These are phyloP conservation scores for Botrytis tulipae DNA, from an alignment of 2,329 filamentous ascomycete genomes.

Conservation along the genomic window DNA sequence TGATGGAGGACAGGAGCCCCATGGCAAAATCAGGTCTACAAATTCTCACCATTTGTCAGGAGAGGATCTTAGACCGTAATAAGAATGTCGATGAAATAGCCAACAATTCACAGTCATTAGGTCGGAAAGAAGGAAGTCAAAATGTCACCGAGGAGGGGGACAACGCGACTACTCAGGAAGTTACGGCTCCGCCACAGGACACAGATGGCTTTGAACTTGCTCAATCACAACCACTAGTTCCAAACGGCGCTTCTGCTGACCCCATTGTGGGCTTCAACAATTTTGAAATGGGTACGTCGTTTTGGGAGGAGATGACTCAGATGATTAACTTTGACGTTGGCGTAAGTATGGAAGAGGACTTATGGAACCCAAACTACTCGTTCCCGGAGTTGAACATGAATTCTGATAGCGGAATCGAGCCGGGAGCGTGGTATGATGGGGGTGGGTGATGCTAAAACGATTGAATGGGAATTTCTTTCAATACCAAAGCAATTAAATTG, in stretches of 20 bases:
- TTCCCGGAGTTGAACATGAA: not conserved
- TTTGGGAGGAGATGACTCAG: slow-evolving; percentile 13
- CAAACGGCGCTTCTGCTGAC: not conserved
- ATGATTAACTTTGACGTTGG: slow-evolving; percentile 14
- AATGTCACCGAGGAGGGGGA: not conserved
- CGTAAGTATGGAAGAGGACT: not conserved
- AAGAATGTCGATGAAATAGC: not conserved
- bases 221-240: not conserved
- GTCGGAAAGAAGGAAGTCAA: too few relatives aligned
- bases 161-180: not conserved
- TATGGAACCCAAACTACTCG: not conserved
- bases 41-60: slow-evolving; percentile 8
- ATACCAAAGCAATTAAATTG: not conserved
- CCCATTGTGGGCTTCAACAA: not conserved
- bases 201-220: not conserved
- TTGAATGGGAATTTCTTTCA: not conserved
- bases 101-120: not conserved
- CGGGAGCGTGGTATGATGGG: not conserved
- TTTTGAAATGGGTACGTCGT: slow-evolving; percentile 4
- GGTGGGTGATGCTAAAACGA: not conserved
- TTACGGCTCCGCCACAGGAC: not conserved
- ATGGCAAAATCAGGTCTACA: slow-evolving; percentile 9
- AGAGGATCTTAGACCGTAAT: not conserved
- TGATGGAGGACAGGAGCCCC: not conserved
- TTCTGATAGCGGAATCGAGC: not conserved